These are phyloP conservation scores for Melocanna baccifera DNA, from an alignment of 176 grass and related monocot genomes.

Conservation along the genomic window DNA sequence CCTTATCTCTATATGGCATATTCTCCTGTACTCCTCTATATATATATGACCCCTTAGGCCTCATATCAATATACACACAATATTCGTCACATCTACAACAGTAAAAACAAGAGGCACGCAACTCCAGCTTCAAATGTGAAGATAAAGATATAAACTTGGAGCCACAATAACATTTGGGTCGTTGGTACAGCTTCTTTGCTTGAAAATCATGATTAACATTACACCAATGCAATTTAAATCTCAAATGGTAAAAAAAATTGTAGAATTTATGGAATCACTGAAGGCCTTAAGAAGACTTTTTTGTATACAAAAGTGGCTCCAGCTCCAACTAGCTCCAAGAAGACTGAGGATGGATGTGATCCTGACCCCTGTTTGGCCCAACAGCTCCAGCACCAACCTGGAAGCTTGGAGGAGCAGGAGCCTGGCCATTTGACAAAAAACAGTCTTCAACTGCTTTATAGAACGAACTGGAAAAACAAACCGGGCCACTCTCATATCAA, in stretches of 20 bases:
- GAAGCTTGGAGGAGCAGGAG: background rate
- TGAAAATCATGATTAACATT: background rate
- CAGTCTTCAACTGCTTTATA: background rate
- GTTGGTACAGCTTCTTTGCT: background rate
- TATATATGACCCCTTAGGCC: too few species aligned
- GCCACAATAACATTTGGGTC: background rate
- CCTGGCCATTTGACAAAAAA: background rate
- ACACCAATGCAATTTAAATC: background rate
- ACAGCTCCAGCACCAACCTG: background rate
- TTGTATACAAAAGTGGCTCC: background rate
- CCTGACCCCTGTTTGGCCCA: background rate
- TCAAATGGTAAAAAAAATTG: background rate
- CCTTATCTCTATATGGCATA: too few species aligned
- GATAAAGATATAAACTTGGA: background rate
- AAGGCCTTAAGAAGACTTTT: background rate
- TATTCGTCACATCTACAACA: too few species aligned
- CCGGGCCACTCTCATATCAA: background rate
- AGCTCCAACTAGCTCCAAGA: conserved; percentile 1
- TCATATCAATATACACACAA: too few species aligned
- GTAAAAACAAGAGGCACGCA: background rate
- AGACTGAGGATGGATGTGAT: background rate
- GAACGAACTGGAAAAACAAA: background rate
- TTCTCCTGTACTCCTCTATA: too few species aligned
- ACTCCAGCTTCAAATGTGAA: background rate
- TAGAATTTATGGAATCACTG: background rate